Evolutionary conservation across 2,329 filamentous ascomycete species (phyloP), one percentile per base, ranked within the genome.

Genomic region (Coniochaeta hoffmannii): DNA sequence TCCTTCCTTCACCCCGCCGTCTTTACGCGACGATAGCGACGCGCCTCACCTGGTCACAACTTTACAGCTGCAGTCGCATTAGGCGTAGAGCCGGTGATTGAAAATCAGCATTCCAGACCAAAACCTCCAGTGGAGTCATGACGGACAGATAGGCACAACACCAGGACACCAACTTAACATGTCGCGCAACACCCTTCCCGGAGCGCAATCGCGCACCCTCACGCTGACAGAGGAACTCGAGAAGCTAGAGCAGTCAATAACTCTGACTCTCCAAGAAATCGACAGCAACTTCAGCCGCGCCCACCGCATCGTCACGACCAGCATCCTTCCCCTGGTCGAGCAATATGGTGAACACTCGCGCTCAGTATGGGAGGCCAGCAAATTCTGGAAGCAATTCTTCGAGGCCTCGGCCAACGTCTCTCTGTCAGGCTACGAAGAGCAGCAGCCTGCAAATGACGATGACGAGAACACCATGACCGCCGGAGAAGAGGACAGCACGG

Each of bases 341-440:
- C 88, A 96, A 67, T 99, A 99, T 72, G 90, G 90, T 49, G 90
- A 96, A 62, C 89, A 97, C 67, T 97, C 94, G 1, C 87, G 87
- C 60, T 85, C 91, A 51, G 93, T 99, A 1, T 99, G 94, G 94
- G 92, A 97, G 64, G 91, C 92, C 22, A 96, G 93, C 55, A 96
- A 96, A 89, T 99, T 99, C 73, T 99, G 94, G 94, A 99, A 99
- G 73, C 92, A 97, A 76, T 99, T 99, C 77, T 99, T 99, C 72
- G 94, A 99, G 74, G 91, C 94, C 34, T 96, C 92, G 50, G 94
- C 94, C 68, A 97, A 99, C 66, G 93, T 99, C 26, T 96, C 93
- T 11, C 81, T 99, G 11, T 96, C 91, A 0, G 91, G 92, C 28
- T 97, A 99, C 70, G 93, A 96, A 68, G 92, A 96, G 66, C 79